A percentile compares a stretch with the other conserved stretches of the same genome.
Evolutionary conservation across 148 eudicot genomes (phyloP).

Genomic region (Agrostemma githago): DNA sequence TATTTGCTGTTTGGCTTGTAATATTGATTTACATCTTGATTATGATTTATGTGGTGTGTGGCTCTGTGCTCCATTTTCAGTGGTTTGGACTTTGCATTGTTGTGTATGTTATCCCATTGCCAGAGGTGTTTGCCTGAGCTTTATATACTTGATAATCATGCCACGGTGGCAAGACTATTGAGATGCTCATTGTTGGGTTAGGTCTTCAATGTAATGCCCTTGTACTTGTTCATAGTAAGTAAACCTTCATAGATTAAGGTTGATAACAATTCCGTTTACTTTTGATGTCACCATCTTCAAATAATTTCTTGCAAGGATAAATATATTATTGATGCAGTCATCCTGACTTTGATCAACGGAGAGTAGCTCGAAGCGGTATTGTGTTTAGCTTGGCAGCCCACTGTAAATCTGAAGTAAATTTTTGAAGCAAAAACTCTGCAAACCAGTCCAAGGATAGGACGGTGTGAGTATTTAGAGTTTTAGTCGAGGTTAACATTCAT

Average conservation of each 20-base stretch:
- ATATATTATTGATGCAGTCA: background rate
- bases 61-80: background rate
- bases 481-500: too few species aligned
- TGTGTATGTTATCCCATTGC: constrained; percentile 2
- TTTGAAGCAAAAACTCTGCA: background rate
- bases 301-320: background rate
- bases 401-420: background rate
- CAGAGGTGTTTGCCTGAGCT: background rate
- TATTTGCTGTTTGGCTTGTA: background rate
- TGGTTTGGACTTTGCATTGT: background rate
- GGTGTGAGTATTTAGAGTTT: too few species aligned
- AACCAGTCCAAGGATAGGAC: too few species aligned
- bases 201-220: constrained; percentile 3
- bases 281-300: background rate
- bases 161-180: background rate
- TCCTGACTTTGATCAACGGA: background rate
- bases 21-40: background rate
- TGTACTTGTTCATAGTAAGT: background rate
- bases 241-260: background rate
- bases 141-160: constrained; percentile 1
- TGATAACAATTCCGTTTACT: background rate
- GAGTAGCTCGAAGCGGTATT: background rate
- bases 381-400: background rate
- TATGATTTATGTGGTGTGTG: background rate
- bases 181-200: background rate